These are phyloP conservation scores for Sicyos baderoa DNA, from an alignment of 306 rosid genomes.

Conservation along the genomic window DNA sequence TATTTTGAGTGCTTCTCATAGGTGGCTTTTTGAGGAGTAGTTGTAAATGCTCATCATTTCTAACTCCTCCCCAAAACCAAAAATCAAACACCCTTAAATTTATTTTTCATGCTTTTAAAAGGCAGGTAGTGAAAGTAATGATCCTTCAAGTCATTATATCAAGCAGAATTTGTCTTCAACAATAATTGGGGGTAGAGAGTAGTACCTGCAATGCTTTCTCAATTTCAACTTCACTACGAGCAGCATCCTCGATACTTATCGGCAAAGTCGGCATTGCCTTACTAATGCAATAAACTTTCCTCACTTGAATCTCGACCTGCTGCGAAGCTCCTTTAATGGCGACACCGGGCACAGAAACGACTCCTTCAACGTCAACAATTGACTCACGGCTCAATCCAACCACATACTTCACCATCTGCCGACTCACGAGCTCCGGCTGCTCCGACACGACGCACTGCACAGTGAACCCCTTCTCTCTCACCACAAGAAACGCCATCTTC, in stretches of 20 bases:
- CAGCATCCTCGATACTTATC: conserved; percentile 78
- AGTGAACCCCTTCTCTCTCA: conserved; percentile 61
- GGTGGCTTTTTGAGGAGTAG: too few species aligned
- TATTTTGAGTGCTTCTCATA: too few species aligned
- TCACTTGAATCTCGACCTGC: conserved; percentile 86
- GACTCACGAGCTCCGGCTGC: conserved; percentile 53
- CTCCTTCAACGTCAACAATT: conserved; percentile 61
- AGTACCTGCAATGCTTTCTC: conserved; percentile 63
- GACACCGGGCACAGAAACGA: conserved; percentile 49
- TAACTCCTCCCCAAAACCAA: too few species aligned
- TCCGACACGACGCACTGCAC: conserved; percentile 78
- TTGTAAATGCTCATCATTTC: too few species aligned
- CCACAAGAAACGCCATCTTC: conserved; percentile 75
- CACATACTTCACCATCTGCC: conserved; percentile 77
- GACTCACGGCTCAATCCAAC: conserved; percentile 72
- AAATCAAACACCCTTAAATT: too few species aligned
- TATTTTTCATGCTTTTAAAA: too few species aligned
- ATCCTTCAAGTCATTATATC: too few species aligned
- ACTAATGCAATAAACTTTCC: conserved; percentile 51
- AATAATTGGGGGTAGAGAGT: too few species aligned
- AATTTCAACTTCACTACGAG: conserved; percentile 68
- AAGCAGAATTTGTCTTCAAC: too few species aligned
- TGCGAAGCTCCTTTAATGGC: conserved; percentile 73
- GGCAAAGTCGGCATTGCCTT: conserved; percentile 68
- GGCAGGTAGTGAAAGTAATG: too few species aligned